Evolutionary conservation across 208 protist genomes (phyloP), one percentile per base, ranked within the genome.

Genomic region (Wallacemonas sp.): DNA sequence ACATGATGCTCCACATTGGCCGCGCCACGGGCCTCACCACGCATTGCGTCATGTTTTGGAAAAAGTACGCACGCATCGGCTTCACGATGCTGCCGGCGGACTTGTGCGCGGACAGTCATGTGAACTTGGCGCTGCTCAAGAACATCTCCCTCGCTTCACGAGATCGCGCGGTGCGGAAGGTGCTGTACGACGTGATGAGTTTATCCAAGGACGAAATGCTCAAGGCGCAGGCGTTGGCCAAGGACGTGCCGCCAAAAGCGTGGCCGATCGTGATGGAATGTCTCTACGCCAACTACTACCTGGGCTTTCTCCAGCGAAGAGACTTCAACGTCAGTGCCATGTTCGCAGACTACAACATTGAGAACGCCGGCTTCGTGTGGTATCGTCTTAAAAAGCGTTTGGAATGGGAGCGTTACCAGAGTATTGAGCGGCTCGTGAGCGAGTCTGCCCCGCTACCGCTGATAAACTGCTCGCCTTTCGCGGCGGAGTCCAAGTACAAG

Each of bases 31-130:
- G 90, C 0, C 74, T 96, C 26, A 92, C 87, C 17, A 83, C 82
- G 39, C 90, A 96, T 70, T 91, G 87, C 70, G 90, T 96, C 17
- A 92, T 96, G 90, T 91, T 93, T 53, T 96, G 90, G 87, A 93
- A 93, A 41, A 93, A 96, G 70, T 96, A 96, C 78, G 90, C 87
- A 24, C 72, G 75, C 41, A 84, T 94, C 49, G 90, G 90, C 53
- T 88, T 92, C 56, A 96, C 87, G 27, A 90, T 96, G 90, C 81
- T 96, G 34, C 90, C 90, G 12, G 79, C 90, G 4, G 90, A 93
- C 66, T 62, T 96, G 33, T 96, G 90, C 68, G 90, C 90, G 2
- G 90, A 96, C 66, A 81, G 93, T 62, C 83, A 91, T 62, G 87
- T 96, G 9, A 93, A 96, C 65, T 59, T 96, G 31, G 85, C 82